Evolutionary conservation across 2,329 filamentous ascomycete genomes (phyloP).

Genomic region (Fusarium euwallaceae): DNA sequence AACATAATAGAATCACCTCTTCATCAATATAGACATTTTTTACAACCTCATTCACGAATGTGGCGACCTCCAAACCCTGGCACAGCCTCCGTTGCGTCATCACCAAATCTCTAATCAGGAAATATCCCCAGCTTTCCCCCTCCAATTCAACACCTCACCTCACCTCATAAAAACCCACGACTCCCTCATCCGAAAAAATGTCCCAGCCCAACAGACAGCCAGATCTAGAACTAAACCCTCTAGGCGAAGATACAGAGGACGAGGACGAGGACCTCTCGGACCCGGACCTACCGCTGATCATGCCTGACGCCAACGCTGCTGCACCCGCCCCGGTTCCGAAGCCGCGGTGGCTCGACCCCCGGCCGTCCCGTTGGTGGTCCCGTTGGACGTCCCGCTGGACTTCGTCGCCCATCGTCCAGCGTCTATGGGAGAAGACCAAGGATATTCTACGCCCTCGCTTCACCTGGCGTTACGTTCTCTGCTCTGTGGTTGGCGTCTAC

Average conservation of each 20-base stretch:
- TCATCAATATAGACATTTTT: background rate
- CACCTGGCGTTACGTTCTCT: slow-evolving; percentile 52
- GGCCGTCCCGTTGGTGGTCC: slow-evolving; percentile 22
- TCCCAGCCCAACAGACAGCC: slow-evolving; percentile 7
- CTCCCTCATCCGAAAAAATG: slow-evolving; percentile 17
- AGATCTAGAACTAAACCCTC: slow-evolving; percentile 32
- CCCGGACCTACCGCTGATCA: slow-evolving; percentile 36
- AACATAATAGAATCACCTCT: background rate
- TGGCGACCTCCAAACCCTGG: background rate
- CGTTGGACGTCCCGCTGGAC: slow-evolving; percentile 23
- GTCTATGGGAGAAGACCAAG: slow-evolving; percentile 21
- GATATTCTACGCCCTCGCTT: slow-evolving; percentile 49
- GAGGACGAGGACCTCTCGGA: slow-evolving; percentile 11
- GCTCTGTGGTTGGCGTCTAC: slow-evolving; percentile 50
- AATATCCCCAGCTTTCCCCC: background rate
- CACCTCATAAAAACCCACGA: background rate
- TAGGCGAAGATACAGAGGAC: slow-evolving; percentile 16
- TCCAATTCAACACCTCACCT: background rate
- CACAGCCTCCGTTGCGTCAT: slow-evolving; percentile 1
- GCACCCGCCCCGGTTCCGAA: slow-evolving; percentile 21
- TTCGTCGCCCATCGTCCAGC: slow-evolving; percentile 24
- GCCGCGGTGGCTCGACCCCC: slow-evolving; percentile 43
- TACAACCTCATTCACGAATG: background rate
- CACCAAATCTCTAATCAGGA: slow-evolving; percentile 4
- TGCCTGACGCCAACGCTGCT: slow-evolving; percentile 10